Evolutionary conservation across 192 early-diverging fungal genomes (phyloP), one percentile per base, ranked within the genome.

Genomic region (Coemansia sp.): DNA sequence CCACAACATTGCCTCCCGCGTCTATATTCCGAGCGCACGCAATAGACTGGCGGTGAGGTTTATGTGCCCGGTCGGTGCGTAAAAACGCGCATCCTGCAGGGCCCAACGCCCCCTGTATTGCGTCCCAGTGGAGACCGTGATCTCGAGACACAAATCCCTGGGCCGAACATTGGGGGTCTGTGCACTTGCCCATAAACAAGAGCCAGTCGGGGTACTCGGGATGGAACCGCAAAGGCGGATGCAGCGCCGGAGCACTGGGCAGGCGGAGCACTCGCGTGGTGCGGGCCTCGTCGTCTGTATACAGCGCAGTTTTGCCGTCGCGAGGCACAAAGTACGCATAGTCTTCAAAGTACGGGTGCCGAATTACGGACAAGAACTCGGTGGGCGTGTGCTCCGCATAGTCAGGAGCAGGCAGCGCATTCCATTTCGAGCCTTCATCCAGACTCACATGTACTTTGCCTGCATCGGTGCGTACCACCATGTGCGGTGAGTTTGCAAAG

Each of bases 161-260:
- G 11, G 88, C 83, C 60, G 85, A 87, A 64, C 97, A 99, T 7
- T 65, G 17, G 0, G 73, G 60, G 24, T 83, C 63, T 0, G 76
- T 66, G 40, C 40, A 44, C 14, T 60, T 52, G 5, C 66, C 63
- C 46, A 93, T 59, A 63, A 85, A 97, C 18, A 94, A 84, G 24
- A 94, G 60, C 84, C 91, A 97, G 60, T 93, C 91, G 2, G 85
- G 74, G 26, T 92, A 82, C 1, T 87, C 83, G 12, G 93, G 90
- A 63, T 99, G 95, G 83, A 97, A 99, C 42, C 85, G 85, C 51
- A 92, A 55, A 21, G 86, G 73, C 21, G 79, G 78, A 18, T 82
- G 73, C n/a, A 82, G 75, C 14, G 92, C 61, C 5, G 91, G 92
- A n/a, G 58, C 14, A 15, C 75, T 58, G 5, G 90, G 90, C 8